Conservation (phyloP, 768 basidiomycete genomes). For the Serpula lacrymans region DNA sequence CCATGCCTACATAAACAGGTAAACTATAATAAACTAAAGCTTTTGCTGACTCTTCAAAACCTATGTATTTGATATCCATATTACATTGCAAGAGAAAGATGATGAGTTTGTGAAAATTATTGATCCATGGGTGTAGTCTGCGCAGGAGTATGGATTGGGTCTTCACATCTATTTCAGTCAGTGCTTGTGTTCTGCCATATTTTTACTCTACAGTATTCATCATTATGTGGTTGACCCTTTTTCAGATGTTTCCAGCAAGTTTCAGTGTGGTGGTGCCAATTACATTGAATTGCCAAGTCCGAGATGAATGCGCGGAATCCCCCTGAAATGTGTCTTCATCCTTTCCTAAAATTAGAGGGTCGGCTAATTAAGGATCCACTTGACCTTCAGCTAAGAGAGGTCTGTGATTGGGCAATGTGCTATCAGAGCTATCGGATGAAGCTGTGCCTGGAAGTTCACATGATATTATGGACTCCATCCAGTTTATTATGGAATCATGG, state of each 20-base stretch:
- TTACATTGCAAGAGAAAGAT: slow-evolving; percentile 20
- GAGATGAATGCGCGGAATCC: background rate
- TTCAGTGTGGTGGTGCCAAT: slow-evolving; percentile 8
- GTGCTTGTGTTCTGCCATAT: slow-evolving; percentile 1
- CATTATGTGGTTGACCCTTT: background rate
- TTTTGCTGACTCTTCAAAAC: slow-evolving; percentile 24
- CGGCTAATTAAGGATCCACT: background rate
- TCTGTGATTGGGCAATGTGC: background rate
- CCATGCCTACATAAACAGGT: slow-evolving; percentile 12
- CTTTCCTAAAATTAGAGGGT: no score
- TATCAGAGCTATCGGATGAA: no score
- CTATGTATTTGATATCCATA: slow-evolving; percentile 29
- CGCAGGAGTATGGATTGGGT: slow-evolving; percentile 7
- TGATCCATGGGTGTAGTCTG: slow-evolving; percentile 8
- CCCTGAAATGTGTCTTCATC: background rate
- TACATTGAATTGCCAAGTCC: background rate
- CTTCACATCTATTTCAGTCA: slow-evolving; percentile 7
- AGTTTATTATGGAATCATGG: background rate
- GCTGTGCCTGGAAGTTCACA: background rate
- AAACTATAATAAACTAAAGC: slow-evolving; percentile 28
- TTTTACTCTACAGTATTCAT: background rate
- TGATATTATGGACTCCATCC: background rate
- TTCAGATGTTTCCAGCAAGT: slow-evolving; percentile 13
- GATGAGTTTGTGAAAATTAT: slow-evolving; percentile 10
- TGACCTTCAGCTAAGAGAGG: background rate